phyloP scores from a whole-genome alignment of 441 rosid species.

The Euphorbia celastroides region DNA sequence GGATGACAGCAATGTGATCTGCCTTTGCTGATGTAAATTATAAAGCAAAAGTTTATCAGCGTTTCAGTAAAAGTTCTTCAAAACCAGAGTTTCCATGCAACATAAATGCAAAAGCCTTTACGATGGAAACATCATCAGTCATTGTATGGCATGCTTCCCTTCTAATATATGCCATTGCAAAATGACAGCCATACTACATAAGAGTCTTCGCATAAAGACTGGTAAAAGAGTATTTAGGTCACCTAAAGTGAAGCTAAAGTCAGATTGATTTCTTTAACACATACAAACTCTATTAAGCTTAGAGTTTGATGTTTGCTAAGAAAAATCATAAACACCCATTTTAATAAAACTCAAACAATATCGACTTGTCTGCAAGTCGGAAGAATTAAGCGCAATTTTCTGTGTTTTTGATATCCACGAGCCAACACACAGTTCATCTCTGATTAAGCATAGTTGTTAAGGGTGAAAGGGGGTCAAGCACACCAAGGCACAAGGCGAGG shows the following conservation, averaged over 20 bases:
- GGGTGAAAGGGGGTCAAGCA: too few species aligned
- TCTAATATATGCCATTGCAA: not conserved
- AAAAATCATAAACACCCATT: too few species aligned
- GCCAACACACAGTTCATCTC: not conserved
- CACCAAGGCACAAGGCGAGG: too few species aligned
- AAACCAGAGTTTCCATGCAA: not conserved
- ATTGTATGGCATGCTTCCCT: not conserved
- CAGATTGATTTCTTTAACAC: not conserved
- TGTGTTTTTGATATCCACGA: not conserved
- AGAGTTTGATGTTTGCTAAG: too few species aligned
- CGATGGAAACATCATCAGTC: constrained; percentile 1
- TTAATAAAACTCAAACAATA: too few species aligned
- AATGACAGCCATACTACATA: not conserved
- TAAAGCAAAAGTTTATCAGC: too few species aligned
- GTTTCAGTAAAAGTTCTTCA: too few species aligned
- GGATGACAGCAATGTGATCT: not conserved
- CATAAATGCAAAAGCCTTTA: not conserved
- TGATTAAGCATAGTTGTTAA: too few species aligned
- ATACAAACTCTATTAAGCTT: not conserved
- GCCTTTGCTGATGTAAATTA: too few species aligned
- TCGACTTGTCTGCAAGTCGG: too few species aligned
- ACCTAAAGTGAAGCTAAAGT: not conserved
- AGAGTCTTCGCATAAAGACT: not conserved
- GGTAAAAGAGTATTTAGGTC: not conserved
- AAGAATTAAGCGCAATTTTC: not conserved